phyloP scores from a whole-genome alignment of 495 filamentous ascomycete genomes.

The Lasiosphaeria ovina region DNA sequence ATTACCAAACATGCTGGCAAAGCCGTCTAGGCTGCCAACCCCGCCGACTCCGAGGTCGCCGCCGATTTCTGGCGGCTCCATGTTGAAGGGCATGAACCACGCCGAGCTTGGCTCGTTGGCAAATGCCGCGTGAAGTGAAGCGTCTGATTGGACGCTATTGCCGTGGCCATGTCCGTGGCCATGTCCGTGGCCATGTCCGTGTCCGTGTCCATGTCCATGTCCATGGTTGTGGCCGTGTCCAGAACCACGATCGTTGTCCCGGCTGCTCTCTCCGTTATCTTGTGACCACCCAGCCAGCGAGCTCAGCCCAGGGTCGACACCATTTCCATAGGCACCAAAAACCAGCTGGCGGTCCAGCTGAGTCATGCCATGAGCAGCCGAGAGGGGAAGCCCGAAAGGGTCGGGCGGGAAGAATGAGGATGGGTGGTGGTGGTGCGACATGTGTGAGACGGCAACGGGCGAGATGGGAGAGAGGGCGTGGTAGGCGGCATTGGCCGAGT shows the following conservation, averaged over 20 bases:
- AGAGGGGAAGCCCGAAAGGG: constrained; percentile 38
- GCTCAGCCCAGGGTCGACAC: constrained; percentile 18
- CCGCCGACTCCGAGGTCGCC: constrained; percentile 45
- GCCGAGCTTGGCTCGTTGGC: constrained; percentile 60
- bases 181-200: constrained; percentile 14
- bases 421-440: constrained; percentile 34
- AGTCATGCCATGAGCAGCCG: constrained; percentile 42
- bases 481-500: constrained; percentile 38
- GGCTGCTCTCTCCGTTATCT: constrained; percentile 14
- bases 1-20: constrained; percentile 41
- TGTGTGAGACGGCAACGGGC: constrained; percentile 40
- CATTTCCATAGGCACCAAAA: constrained; percentile 69
- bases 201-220: not conserved
- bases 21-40: constrained; percentile 36
- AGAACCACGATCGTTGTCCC: constrained; percentile 6
- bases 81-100: constrained; percentile 96
- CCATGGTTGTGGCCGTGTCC: constrained; percentile 17
- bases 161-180: constrained; percentile 9
- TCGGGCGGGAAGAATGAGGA: constrained; percentile 47
- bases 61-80: constrained; percentile 67
- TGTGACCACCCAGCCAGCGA: constrained; percentile 25
- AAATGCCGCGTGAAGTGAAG: constrained; percentile 30
- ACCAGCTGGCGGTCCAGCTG: constrained; percentile 77
- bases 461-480: constrained; percentile 48
- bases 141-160: constrained; percentile 12